These are phyloP conservation scores for Selenicereus undatus DNA, from an alignment of 148 eudicot genomes.

Conservation along the genomic window DNA sequence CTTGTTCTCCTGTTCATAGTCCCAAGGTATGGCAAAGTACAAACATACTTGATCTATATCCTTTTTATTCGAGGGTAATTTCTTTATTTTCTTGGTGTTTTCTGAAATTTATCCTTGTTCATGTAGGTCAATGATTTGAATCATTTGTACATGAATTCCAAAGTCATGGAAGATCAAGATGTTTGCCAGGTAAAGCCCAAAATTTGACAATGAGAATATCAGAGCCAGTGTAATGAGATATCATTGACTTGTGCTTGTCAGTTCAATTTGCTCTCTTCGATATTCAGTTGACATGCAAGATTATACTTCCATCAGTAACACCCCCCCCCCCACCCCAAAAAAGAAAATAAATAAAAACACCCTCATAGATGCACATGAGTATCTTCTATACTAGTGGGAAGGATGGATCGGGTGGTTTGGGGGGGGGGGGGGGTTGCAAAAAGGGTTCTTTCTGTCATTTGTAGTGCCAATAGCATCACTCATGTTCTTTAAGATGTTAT, in stretches of 20 bases:
- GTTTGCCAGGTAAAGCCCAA: slow-evolving; percentile 13
- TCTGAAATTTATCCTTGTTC: not conserved
- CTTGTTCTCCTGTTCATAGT: slow-evolving; percentile 30
- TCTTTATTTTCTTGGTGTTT: not conserved
- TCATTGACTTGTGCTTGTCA: not conserved
- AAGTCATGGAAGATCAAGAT: slow-evolving; percentile 6
- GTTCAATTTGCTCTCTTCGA: not conserved
- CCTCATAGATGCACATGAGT: no score
- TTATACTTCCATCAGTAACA: not conserved
- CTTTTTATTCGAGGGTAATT: not conserved
- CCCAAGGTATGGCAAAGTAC: slow-evolving; percentile 21
- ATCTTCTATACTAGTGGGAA: not conserved
- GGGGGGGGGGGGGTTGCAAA: not conserved
- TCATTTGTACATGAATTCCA: slow-evolving; percentile 9
- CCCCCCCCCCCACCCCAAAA: no score
- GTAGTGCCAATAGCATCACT: not conserved
- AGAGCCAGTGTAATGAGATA: not conserved
- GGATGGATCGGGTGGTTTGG: not conserved
- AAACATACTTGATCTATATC: not conserved
- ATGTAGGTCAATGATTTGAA: slow-evolving; percentile 17
- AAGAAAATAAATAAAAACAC: no score
- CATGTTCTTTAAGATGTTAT: not conserved
- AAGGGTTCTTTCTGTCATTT: not conserved
- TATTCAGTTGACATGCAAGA: not conserved
- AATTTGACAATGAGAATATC: not conserved